phyloP scores from a whole-genome alignment of 345 rosid genomes.

The Corchorus olitorius region DNA sequence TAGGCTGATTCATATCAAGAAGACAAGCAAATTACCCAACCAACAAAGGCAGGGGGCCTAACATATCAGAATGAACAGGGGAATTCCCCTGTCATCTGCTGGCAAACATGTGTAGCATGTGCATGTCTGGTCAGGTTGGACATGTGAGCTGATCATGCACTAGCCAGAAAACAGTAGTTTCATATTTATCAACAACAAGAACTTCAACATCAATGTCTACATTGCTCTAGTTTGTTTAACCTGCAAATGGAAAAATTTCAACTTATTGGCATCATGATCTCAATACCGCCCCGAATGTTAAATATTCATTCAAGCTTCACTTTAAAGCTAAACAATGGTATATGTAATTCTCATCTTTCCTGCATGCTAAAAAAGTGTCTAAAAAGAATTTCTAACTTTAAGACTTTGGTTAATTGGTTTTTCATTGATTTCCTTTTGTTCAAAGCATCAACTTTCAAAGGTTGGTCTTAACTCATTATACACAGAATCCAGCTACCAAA shows the following conservation, averaged over 20 bases:
- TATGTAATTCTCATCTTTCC: not conserved
- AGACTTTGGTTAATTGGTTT: not conserved
- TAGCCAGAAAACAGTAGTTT: not conserved
- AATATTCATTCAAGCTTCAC: not conserved
- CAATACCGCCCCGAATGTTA: not conserved
- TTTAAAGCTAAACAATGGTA: slow-evolving; percentile 1
- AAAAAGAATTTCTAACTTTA: not conserved
- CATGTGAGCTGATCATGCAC: not conserved
- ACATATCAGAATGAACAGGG: not conserved
- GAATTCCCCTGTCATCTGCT: slow-evolving; percentile 9
- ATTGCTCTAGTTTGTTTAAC: not conserved
- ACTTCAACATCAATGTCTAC: not conserved
- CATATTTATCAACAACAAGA: not conserved
- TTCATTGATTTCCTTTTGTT: not conserved
- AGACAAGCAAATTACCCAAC: not conserved
- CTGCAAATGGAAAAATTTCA: not conserved
- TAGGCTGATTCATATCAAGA: not conserved
- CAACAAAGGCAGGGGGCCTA: not conserved
- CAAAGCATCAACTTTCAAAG: slow-evolving; percentile 3
- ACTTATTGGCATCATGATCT: not conserved
- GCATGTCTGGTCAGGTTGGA: slow-evolving; percentile 3
- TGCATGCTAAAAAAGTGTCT: slow-evolving; percentile 6
- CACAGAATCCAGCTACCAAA: not conserved
- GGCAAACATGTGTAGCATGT: slow-evolving; percentile 13
- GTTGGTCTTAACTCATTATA: not conserved